These are phyloP conservation scores for Allantophomopsis cytisporea DNA, from an alignment of 2,329 filamentous ascomycete genomes.

Conservation along the genomic window DNA sequence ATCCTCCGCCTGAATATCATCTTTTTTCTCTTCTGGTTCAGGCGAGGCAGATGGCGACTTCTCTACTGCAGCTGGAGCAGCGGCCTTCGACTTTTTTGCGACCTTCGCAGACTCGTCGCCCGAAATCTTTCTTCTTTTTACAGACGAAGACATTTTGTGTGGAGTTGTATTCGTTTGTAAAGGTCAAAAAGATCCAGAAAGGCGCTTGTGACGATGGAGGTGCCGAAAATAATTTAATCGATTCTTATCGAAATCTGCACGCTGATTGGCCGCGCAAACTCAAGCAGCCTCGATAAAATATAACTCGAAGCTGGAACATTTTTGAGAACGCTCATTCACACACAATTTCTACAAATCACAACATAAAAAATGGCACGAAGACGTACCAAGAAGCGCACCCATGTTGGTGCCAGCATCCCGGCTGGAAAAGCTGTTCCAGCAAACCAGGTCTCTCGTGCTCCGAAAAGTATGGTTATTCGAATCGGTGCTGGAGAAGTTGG, in stretches of 20 bases:
- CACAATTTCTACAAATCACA: constrained; percentile 6
- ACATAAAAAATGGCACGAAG: constrained; percentile 55
- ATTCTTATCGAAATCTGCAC: constrained; percentile 14
- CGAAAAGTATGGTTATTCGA: constrained; percentile 97
- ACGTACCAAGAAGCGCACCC: constrained; percentile 81
- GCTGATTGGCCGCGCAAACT: constrained; percentile 14
- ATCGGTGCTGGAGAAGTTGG: constrained; percentile 92
- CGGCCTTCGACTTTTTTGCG: constrained; percentile 2
- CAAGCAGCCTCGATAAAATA: constrained; percentile 7
- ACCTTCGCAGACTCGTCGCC: constrained; percentile 1
- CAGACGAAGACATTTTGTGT: constrained; percentile 14
- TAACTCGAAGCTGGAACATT: constrained; percentile 10
- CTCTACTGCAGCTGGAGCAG: constrained; percentile 3
- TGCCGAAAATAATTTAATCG: constrained; percentile 14
- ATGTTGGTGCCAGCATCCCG: constrained; percentile 47
- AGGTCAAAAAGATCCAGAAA: background rate
- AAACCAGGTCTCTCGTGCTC: constrained; percentile 45
- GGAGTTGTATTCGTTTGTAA: background rate
- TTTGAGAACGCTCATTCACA: constrained; percentile 2
- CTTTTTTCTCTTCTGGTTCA: constrained; percentile 10
- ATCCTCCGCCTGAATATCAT: constrained; percentile 9
- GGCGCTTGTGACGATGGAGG: constrained; percentile 1
- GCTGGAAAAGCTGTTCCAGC: constrained; percentile 42
- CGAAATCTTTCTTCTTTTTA: constrained; percentile 18
- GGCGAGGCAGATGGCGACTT: constrained; percentile 8